Percentiles rank a stretch among this genome's conserved stretches.
These are phyloP conservation scores for Tribonema minus DNA, from an alignment of 108 stramenopile genomes.

Conservation along the genomic window DNA sequence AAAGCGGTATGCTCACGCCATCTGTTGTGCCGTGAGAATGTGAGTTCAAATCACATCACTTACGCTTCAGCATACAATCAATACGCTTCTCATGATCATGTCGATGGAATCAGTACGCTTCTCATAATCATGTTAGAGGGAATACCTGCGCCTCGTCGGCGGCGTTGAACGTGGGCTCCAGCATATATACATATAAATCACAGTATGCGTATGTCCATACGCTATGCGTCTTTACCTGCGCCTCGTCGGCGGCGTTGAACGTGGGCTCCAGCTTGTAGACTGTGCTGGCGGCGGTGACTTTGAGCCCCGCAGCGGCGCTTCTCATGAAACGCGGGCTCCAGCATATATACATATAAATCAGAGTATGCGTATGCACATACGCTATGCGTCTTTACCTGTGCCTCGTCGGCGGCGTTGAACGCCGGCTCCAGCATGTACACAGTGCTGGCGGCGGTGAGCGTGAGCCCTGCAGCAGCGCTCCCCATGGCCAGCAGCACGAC, in stretches of 20 bases:
- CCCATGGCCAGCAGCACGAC: constrained; percentile 33
- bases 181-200: constrained; percentile 36
- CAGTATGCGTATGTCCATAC: too few relatives aligned
- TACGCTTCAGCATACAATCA: too few relatives aligned
- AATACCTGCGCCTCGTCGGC: constrained; percentile 38
- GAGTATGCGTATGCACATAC: too few relatives aligned
- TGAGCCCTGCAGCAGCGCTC: constrained; percentile 40
- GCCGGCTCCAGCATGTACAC: constrained; percentile 40
- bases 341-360: constrained; percentile 36
- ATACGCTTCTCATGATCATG: too few relatives aligned
- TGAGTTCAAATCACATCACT: too few relatives aligned
- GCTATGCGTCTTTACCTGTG: too few relatives aligned
- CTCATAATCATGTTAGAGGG: too few relatives aligned
- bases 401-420: constrained; percentile 29
- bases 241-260: constrained; percentile 29
- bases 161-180: constrained; percentile 23
- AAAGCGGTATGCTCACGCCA: too few relatives aligned
- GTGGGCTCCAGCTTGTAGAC: constrained; percentile 37
- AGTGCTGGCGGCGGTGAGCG: constrained; percentile 42
- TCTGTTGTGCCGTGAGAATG: too few relatives aligned
- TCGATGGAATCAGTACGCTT: too few relatives aligned
- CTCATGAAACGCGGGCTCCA: constrained; percentile 28
- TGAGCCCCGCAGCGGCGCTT: constrained; percentile 26
- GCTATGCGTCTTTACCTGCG: too few relatives aligned
- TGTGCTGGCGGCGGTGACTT: constrained; percentile 41